These are phyloP conservation scores for Violaceomyces palustris DNA, from an alignment of 1,284 basidiomycete species.

Conservation along the genomic window DNA sequence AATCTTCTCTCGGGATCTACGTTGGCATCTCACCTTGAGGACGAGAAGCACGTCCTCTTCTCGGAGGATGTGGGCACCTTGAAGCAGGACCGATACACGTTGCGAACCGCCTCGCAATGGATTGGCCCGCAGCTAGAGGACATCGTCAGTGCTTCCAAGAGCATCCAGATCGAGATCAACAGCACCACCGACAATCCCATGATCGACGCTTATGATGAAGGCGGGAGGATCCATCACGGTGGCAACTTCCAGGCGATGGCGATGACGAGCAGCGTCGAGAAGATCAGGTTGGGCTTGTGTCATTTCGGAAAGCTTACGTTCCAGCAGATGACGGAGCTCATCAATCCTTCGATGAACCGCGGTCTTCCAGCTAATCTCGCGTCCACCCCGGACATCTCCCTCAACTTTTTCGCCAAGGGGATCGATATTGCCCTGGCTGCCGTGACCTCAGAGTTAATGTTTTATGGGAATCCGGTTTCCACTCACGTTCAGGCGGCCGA, in stretches of 20 bases:
- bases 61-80: constrained; percentile 67
- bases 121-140: constrained; percentile 81
- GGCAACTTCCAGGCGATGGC: constrained; percentile 59
- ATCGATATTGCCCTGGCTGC: constrained; percentile 66
- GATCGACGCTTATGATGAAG: constrained; percentile 31
- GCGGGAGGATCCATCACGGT: constrained; percentile 30
- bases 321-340: constrained; percentile 74
- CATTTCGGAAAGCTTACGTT: constrained; percentile 79
- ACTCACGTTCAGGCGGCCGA: constrained; percentile 65
- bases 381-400: constrained; percentile 31
- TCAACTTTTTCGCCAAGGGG: constrained; percentile 76
- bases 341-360: constrained; percentile 53
- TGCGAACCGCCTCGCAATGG: constrained; percentile 59
- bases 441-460: constrained; percentile 64
- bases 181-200: constrained; percentile 62
- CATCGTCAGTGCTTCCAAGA: constrained; percentile 63
- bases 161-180: constrained; percentile 73
- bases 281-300: constrained; percentile 72
- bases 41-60: constrained; percentile 61
- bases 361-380: constrained; percentile 37
- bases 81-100: constrained; percentile 72
- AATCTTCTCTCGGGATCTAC: constrained; percentile 63
- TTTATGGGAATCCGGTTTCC: constrained; percentile 74
- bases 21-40: constrained; percentile 63
- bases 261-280: constrained; percentile 81